Percentiles rank a stretch among this genome's conserved stretches.
phyloP scores from a whole-genome alignment of 768 basidiomycete species.

The Tremella yokohamensis region DNA sequence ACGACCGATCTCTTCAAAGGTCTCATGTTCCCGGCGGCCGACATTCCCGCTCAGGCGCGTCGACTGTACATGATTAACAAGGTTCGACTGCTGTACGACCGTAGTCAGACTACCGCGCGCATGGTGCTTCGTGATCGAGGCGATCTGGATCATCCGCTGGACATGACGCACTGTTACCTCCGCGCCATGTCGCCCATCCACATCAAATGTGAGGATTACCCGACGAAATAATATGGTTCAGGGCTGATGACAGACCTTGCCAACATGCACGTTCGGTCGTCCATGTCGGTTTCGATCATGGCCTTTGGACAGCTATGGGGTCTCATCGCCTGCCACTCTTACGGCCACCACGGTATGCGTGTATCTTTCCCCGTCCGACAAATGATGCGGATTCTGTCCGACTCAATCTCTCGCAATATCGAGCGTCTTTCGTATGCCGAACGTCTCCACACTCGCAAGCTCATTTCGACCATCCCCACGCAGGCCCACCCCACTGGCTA shows the following conservation, averaged over 20 bases:
- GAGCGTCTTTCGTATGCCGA: slow-evolving; percentile 75
- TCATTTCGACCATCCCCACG: slow-evolving; percentile 68
- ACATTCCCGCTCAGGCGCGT: slow-evolving; percentile 59
- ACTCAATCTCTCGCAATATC: slow-evolving; percentile 73
- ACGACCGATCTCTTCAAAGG: slow-evolving; percentile 66
- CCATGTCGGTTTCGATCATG: slow-evolving; percentile 81
- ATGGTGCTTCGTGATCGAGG: slow-evolving; percentile 62
- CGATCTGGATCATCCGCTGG: slow-evolving; percentile 67
- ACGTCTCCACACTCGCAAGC: slow-evolving; percentile 68
- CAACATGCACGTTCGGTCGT: slow-evolving; percentile 78
- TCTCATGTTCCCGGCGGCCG: slow-evolving; percentile 50
- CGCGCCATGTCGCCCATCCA: slow-evolving; percentile 88
- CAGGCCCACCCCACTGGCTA: slow-evolving; percentile 69
- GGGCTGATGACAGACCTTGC: slow-evolving; percentile 58
- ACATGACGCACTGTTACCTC: slow-evolving; percentile 79
- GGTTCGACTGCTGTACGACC: slow-evolving; percentile 71
- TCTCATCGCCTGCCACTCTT: slow-evolving; percentile 71
- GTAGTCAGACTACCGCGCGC: slow-evolving; percentile 67
- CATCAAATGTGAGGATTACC: slow-evolving; percentile 60
- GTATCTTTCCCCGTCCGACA: slow-evolving; percentile 80
- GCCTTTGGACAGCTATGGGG: slow-evolving; percentile 79
- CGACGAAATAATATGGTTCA: slow-evolving; percentile 3
- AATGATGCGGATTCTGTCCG: slow-evolving; percentile 72
- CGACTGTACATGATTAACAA: slow-evolving; percentile 71
- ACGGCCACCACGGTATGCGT: slow-evolving; percentile 73